Evolutionary conservation across 257 asterid species (phyloP), one percentile per base, ranked within the genome.

Genomic region (Marsdenia floribunda): DNA sequence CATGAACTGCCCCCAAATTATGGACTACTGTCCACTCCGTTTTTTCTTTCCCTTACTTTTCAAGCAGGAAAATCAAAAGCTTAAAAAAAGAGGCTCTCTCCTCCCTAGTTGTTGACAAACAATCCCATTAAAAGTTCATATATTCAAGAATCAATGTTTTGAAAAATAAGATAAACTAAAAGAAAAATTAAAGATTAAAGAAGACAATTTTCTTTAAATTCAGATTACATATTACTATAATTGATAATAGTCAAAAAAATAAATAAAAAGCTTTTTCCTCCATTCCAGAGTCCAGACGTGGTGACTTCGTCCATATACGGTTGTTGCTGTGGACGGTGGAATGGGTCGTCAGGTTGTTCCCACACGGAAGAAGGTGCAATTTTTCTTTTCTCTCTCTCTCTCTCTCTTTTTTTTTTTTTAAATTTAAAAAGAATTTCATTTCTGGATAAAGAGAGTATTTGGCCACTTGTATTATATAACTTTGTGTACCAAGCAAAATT

Each of bases 341-440:
- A 44, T 35, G 69, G 69, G 69, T 64, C 69, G 69, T 64, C 69
- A 64, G 7, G 6, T 37, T 64, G 69, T 37, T 64, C 69, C 69
- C 49, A 35, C 44, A 35, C 24, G 24, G 69, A 64, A 61, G 9
- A 13, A 22, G 67, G 42, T 9, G 49, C 49, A 44, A 8, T 24
- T 54, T 6, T 54, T 54, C 0, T 21, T 6, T 54, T 21, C 19
- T 59, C 14, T 1, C 16, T 9, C n/a, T n/a, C n/a, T n/a, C n/a
- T n/a, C n/a, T n/a, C n/a, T n/a, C n/a, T 57, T 59, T n/a, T 12
- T 19, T 4, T 19, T 53, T 53, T 16, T n/a, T 9, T 44, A n/a
- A n/a, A n/a, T 6, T 44, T 6, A 6, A 1, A 6, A 44, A 44
- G 49, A 44, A 44, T 44, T 44, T 59, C 18, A 11, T 59, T 59